Evolutionary conservation across 257 asterid species (phyloP).

Genomic region (Solanum neorickii): DNA sequence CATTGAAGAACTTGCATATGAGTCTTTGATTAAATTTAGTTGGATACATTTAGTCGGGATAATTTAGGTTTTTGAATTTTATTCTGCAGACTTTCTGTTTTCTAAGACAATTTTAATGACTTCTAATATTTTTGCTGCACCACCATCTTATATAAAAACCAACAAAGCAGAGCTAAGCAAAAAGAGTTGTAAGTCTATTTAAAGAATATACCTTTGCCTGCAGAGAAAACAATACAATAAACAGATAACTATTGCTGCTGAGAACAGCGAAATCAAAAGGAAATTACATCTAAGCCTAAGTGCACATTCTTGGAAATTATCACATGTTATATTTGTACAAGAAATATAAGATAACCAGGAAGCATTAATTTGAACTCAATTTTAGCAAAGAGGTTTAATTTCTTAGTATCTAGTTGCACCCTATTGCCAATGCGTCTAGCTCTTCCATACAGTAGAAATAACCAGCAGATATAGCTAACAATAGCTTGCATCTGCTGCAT

Average conservation of each 20-base stretch:
- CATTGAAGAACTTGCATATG: not conserved
- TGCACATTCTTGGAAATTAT: not conserved
- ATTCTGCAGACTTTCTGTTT: not conserved
- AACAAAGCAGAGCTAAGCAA: not conserved
- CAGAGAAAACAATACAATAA: not conserved
- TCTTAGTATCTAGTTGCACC: not conserved
- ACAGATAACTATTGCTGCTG: not conserved
- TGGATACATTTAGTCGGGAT: not conserved
- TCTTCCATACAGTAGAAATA: not conserved
- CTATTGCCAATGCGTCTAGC: not conserved
- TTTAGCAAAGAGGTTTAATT: not conserved
- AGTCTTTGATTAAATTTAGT: not conserved
- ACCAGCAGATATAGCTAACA: not conserved
- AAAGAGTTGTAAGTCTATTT: not conserved
- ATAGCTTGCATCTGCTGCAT: not conserved
- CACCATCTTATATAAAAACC: not conserved
- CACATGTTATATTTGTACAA: not conserved
- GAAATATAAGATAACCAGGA: not conserved
- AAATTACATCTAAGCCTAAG: not conserved
- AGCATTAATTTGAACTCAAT: not conserved
- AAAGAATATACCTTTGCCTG: not conserved
- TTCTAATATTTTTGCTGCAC: not conserved
- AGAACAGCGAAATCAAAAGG: not conserved
- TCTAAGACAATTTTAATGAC: not conserved
- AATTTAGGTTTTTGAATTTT: not conserved